Percentiles rank a stretch among this genome's conserved stretches.
Conservation (phyloP, 306 rosid species). For the Cicer judaicum region DNA sequence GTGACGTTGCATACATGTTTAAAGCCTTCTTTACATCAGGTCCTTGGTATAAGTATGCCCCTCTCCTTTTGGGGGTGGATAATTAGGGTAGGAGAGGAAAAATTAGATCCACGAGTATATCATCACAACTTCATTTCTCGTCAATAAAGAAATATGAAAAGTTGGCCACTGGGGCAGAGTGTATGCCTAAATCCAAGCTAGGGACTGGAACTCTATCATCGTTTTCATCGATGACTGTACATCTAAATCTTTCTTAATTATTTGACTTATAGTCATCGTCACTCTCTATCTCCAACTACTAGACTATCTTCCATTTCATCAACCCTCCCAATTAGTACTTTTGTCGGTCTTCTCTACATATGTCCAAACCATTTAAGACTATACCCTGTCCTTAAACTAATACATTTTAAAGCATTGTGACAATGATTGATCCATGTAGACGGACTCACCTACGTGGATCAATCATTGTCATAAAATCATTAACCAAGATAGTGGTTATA, state of each 20-base stretch:
- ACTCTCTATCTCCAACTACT: not conserved
- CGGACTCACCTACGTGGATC: not conserved
- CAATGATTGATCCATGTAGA: not conserved
- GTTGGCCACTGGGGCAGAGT: not conserved
- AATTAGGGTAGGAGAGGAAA: conserved; percentile 14
- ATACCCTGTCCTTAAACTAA: not conserved
- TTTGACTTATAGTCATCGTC: not conserved
- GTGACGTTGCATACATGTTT: not conserved
- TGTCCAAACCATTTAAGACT: not conserved
- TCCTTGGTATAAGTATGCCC: not conserved
- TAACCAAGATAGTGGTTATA: not conserved
- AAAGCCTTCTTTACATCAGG: conserved; percentile 30
- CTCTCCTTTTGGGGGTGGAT: conserved; percentile 13
- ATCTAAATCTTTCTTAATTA: not conserved
- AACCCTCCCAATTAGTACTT: not conserved
- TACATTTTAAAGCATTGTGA: not conserved
- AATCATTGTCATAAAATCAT: not conserved
- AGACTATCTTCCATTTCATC: not conserved
- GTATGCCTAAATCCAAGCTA: conserved; percentile 8
- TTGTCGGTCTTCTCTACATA: not conserved
- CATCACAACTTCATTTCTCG: not conserved
- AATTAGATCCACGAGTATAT: not conserved
- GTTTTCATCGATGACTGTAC: not conserved
- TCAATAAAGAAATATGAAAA: conserved; percentile 16
- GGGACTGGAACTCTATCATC: conserved; percentile 1